These are phyloP conservation scores for Alternaria metachromatica DNA, from an alignment of 2,329 filamentous ascomycete genomes.

Conservation along the genomic window DNA sequence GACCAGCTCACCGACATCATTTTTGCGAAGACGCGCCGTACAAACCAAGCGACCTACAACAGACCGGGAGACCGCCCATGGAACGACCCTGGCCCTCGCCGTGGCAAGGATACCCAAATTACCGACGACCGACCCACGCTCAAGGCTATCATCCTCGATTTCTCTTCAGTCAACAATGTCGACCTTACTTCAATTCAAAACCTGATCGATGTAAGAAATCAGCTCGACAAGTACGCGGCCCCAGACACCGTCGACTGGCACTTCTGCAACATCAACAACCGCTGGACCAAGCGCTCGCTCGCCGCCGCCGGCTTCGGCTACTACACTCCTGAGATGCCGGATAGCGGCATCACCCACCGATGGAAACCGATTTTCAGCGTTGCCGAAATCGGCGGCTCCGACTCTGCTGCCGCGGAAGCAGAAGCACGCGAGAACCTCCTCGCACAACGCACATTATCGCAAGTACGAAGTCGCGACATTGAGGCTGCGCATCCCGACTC, in stretches of 20 bases:
- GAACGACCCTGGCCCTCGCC: slow-evolving; percentile 87
- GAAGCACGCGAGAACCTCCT: slow-evolving; percentile 68
- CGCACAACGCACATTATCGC: slow-evolving; percentile 24
- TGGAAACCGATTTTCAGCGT: slow-evolving; percentile 97
- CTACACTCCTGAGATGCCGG: slow-evolving; percentile 63
- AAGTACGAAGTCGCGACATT: slow-evolving; percentile 58
- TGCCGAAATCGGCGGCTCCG: slow-evolving; percentile 79
- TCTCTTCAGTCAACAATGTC: slow-evolving; percentile 92
- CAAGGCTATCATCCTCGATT: slow-evolving; percentile 90
- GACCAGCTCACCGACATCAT: slow-evolving; percentile 65
- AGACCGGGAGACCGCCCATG: slow-evolving; percentile 77
- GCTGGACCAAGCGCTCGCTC: slow-evolving; percentile 92
- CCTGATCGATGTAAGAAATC: slow-evolving; percentile 93
- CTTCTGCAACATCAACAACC: slow-evolving; percentile 88
- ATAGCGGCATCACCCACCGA: slow-evolving; percentile 63
- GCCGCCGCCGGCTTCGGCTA: slow-evolving; percentile 90
- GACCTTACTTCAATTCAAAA: slow-evolving; percentile 93
- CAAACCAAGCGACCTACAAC: slow-evolving; percentile 70
- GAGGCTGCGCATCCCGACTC: slow-evolving; percentile 25
- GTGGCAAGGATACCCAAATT: slow-evolving; percentile 54
- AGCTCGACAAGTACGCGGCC: slow-evolving; percentile 85
- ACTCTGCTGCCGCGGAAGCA: slow-evolving; percentile 74
- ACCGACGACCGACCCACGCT: slow-evolving; percentile 68
- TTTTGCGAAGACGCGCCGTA: slow-evolving; percentile 73
- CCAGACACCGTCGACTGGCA: slow-evolving; percentile 94